These are phyloP conservation scores for Auricularia sp. DNA, from an alignment of 768 basidiomycete species.

Conservation along the genomic window DNA sequence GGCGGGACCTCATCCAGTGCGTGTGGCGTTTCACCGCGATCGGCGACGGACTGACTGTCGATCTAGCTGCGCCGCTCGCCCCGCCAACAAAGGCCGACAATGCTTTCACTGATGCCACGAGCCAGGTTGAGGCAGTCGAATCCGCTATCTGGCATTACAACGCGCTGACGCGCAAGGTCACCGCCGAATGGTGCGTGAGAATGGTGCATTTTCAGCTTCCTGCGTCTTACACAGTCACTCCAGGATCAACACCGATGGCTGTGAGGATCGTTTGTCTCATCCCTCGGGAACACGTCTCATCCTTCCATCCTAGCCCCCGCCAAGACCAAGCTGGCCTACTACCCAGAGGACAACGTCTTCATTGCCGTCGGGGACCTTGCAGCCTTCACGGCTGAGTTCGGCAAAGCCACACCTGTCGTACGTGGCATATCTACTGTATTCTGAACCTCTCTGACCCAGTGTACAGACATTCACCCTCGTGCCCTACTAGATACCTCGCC, in stretches of 20 bases:
- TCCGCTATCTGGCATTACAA: neutral
- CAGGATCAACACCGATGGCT: neutral
- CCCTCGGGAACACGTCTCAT: neutral
- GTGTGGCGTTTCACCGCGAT: neutral
- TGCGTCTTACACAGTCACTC: neutral
- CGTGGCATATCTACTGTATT: neutral
- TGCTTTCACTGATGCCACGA: neutral
- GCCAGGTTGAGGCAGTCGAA: neutral
- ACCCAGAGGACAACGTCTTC: neutral
- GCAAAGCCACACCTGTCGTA: neutral
- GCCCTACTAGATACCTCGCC: neutral
- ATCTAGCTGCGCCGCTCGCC: neutral
- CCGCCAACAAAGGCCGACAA: neutral
- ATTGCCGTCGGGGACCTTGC: neutral
- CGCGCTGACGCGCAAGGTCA: neutral
- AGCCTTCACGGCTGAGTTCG: neutral
- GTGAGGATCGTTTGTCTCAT: neutral
- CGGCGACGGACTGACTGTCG: neutral
- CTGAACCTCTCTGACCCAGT: neutral
- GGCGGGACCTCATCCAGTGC: neutral
- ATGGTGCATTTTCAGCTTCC: neutral
- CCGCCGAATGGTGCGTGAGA: neutral
- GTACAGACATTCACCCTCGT: neutral
- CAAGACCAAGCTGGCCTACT: neutral
- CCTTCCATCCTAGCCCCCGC: neutral